Evolutionary conservation across 2,329 filamentous ascomycete species (phyloP), one percentile per base, ranked within the genome.

Genomic region (Davidsoniella eucalypti): DNA sequence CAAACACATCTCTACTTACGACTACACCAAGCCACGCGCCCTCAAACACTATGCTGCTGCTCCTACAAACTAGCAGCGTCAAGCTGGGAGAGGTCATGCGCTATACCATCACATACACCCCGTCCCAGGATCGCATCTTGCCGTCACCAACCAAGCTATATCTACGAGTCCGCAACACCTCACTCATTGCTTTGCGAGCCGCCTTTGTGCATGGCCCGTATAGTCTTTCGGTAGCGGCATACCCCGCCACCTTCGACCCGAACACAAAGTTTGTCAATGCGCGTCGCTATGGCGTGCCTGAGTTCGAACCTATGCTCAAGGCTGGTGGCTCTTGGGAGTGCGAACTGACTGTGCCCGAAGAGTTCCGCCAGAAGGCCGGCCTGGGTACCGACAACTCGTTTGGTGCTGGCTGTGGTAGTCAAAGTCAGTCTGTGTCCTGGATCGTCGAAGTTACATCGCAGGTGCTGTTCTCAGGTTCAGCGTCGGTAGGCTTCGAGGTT

Each of bases 171-270:
- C 90, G 85, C 63, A 98, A 98, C 65, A 88, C 85, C 8, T 92
- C 84, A 38, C 83, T 86, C 52, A 85, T 94, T 56, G 85, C 92
- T 14, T 71, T 96, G 38, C 85, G 92, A 60, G 92, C 92, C 49
- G 92, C 92, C 51, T 98, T 95, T 63, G 82, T 98, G 49, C 92
- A 95, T 66, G 92, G 92, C 0, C 92, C 92, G 1, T 98, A 98
- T 62, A 93, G 82, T 0, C 74, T 96, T 37, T 87, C 87, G 59
- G 82, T 88, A 45, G 80, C 88, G 47, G 84, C 87, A 21, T 94
- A 93, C 59, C 87, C 90, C 0, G 73, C 84, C 14, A 77, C 73
- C 44, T 96, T 92, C 68, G 75, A 88, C 59, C 87, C 90, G 2
- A 87, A 94, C 65, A 69, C 73, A 56, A 87, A 86, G 61, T 80